Evolutionary conservation across 805 yeast genomes (phyloP), one percentile per base, ranked within the genome.

Genomic region (Kodamaea laetipori): DNA sequence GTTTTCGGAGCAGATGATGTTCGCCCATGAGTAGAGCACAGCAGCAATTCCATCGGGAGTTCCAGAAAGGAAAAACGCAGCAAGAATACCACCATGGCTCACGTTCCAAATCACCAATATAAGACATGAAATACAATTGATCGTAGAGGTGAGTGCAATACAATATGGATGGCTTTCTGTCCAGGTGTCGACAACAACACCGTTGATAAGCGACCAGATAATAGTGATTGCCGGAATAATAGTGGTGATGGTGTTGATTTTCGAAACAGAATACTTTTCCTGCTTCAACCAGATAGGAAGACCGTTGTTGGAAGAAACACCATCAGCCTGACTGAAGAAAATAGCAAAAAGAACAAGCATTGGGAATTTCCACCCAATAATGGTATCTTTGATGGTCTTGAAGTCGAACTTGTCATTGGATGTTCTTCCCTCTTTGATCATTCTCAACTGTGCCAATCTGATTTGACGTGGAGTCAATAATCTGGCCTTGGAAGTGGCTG

Each of bases 161-260:
- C 57, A 50, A 33, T 41, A 56, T 9, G 64, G 59, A 30, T 60
- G 58, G 4, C 57, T 49, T 24, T 51, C 49, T 11, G 48, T 37
- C 56, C 54, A 60, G 12, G 58, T 44, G 46, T 61, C 66, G 8
- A 52, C 62, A 17, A 57, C 43, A 12, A 57, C 45, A n/a, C 62
- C 64, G 24, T 60, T 61, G 23, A 61, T 32, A 18, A 61, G 44
- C 9, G 64, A 55, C 37, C 55, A 41, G 21, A 53, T 46, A 12
- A 55, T 55, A 8, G 62, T 57, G 23, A 81, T 58, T 10, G 78
- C 82, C 1, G 86, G 84, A 1, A 84, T 78, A n/a, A 78, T 48
- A 3, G 81, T 71, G 11, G 81, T 66, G 37, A 77, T 60, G 43
- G 78, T 67, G 54, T 81, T 79, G 15, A 79, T 60, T 45, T 66